A percentile compares a stretch with the other conserved stretches of the same genome.
phyloP scores from a whole-genome alignment of 1,284 basidiomycete genomes.

The Mycena sp. region DNA sequence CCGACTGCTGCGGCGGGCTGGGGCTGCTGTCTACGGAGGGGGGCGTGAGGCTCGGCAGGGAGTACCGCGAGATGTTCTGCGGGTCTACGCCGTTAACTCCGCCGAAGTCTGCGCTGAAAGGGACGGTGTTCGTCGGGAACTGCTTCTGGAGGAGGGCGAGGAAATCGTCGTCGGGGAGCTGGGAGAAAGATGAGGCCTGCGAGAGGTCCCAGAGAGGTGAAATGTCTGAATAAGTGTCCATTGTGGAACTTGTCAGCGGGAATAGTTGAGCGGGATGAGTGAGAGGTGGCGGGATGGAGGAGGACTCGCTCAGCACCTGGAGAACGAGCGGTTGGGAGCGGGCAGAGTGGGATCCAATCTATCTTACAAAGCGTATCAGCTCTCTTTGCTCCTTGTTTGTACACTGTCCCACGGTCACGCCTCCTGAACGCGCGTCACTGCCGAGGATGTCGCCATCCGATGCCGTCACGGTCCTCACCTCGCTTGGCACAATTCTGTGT shows the following conservation, averaged over 20 bases:
- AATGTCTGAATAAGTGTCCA: slow-evolving; percentile 53
- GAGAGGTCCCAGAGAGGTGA: slow-evolving; percentile 75
- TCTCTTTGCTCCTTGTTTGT: slow-evolving; percentile 20
- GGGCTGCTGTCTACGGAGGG: slow-evolving; percentile 78
- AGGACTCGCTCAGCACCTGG: background rate
- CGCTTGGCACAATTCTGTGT: too few species aligned
- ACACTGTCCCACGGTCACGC: background rate
- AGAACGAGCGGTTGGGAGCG: slow-evolving; percentile 14
- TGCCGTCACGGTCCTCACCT: too few species aligned
- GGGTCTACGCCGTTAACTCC: slow-evolving; percentile 59
- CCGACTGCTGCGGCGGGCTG: slow-evolving; percentile 65
- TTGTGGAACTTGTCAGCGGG: slow-evolving; percentile 29
- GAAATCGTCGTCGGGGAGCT: slow-evolving; percentile 79
- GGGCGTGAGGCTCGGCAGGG: slow-evolving; percentile 55
- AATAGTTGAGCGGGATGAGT: slow-evolving; percentile 25
- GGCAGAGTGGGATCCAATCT: slow-evolving; percentile 8
- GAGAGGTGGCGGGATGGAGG: background rate
- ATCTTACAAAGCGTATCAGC: slow-evolving; percentile 22
- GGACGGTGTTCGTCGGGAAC: slow-evolving; percentile 52
- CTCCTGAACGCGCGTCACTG: background rate
- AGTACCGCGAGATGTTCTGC: slow-evolving; percentile 58
- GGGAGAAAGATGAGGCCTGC: slow-evolving; percentile 67
- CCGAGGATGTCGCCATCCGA: too few species aligned
- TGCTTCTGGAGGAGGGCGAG: slow-evolving; percentile 81
- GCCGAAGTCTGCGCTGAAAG: slow-evolving; percentile 34